Evolutionary conservation across 805 yeast genomes (phyloP).

Genomic region (Kockiozyma suomiensis): DNA sequence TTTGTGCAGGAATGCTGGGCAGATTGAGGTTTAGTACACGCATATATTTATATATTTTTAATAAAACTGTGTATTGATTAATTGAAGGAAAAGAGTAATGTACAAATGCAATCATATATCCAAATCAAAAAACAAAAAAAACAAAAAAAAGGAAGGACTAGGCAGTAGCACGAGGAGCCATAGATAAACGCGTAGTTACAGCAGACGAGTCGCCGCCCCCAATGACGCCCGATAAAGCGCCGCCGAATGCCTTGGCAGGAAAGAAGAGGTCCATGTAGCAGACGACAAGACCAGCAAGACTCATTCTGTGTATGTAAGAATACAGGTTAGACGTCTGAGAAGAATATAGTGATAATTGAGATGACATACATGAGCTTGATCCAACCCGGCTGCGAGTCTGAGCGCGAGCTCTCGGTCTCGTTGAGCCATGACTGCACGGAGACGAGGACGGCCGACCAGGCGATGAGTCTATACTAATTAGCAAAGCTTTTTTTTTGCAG

Average conservation of each 20-base stretch:
- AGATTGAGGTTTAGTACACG: background rate
- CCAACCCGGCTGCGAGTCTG: constrained; percentile 30
- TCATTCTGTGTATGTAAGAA: constrained; percentile 21
- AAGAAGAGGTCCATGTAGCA: constrained; percentile 30
- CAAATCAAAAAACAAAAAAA: too few relatives aligned
- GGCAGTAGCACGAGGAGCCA: constrained; percentile 27
- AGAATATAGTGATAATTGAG: background rate
- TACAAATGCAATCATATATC: too few relatives aligned
- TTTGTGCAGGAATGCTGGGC: constrained; percentile 62
- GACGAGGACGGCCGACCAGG: constrained; percentile 29
- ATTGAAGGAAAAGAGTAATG: too few relatives aligned
- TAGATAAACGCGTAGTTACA: constrained; percentile 28
- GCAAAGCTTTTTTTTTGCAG: background rate
- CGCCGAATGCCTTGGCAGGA: constrained; percentile 8
- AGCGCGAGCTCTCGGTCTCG: constrained; percentile 13
- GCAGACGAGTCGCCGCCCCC: constrained; percentile 12
- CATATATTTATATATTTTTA: background rate
- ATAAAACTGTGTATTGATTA: background rate
- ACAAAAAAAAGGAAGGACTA: too few relatives aligned
- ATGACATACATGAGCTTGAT: constrained; percentile 24
- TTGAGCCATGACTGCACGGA: constrained; percentile 32
- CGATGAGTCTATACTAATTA: constrained; percentile 14
- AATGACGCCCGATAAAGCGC: constrained; percentile 1
- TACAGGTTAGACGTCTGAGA: too few relatives aligned
- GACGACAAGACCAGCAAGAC: constrained; percentile 28